phyloP scores from a whole-genome alignment of 345 rosid genomes.

The Populus deltoides region DNA sequence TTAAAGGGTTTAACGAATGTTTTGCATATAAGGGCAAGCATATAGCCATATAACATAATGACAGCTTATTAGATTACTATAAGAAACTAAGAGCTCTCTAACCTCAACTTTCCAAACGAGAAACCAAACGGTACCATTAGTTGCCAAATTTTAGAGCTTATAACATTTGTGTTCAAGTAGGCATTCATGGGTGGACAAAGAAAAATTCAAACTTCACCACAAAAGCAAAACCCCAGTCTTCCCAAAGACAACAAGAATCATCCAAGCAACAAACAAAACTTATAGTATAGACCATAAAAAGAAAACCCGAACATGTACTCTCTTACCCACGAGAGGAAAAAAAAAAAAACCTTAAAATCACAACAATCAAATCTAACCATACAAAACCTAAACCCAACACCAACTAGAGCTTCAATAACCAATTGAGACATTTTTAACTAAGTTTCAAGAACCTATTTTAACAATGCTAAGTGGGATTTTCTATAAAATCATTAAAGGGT shows the following conservation, averaged over 20 bases:
- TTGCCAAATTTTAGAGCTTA: neutral
- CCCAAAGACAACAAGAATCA: neutral
- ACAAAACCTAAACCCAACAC: neutral
- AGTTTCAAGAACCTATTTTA: neutral
- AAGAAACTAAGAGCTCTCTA: neutral
- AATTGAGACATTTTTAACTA: neutral
- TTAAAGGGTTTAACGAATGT: neutral
- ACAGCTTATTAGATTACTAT: neutral
- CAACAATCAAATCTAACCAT: neutral
- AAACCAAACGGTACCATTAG: neutral
- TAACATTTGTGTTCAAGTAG: neutral
- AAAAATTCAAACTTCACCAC: neutral
- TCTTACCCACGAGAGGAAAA: neutral
- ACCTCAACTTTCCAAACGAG: neutral
- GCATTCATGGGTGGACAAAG: neutral
- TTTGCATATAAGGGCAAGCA: neutral
- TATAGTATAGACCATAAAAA: neutral
- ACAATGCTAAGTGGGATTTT: neutral
- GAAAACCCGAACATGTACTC: neutral
- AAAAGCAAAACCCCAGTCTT: neutral
- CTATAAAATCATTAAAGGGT: neutral
- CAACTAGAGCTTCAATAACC: neutral
- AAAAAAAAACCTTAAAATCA: neutral
- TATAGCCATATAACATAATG: neutral
- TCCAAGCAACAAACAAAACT: neutral